A percentile compares a stretch with the other conserved stretches of the same genome.
Evolutionary conservation across 768 basidiomycete species (phyloP).

Genomic region (Tricholoma sp.): DNA sequence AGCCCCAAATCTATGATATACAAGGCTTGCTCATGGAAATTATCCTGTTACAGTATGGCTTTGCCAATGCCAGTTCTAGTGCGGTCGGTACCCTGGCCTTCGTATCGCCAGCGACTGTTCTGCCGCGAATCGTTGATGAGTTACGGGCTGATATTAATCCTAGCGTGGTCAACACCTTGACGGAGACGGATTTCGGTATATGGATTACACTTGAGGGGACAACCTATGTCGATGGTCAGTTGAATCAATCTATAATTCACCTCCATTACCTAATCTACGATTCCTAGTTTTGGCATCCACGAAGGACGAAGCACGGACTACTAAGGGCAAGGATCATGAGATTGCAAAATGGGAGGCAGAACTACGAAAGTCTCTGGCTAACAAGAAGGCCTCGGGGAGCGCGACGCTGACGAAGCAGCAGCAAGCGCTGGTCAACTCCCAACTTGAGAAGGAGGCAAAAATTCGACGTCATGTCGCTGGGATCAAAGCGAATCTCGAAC

Average conservation of each 20-base stretch:
- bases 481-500: conserved; percentile 50
- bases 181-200: conserved; percentile 71
- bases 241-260: not conserved
- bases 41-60: conserved; percentile 31
- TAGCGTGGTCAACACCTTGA: conserved; percentile 52
- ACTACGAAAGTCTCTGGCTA: conserved; percentile 76
- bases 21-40: not conserved
- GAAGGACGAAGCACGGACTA: conserved; percentile 44
- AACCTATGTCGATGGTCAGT: conserved; percentile 71
- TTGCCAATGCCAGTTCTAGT: conserved; percentile 64
- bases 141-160: conserved; percentile 62
- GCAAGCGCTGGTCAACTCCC: conserved; percentile 74
- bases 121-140: conserved; percentile 69
- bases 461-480: conserved; percentile 55
- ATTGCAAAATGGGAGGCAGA: conserved; percentile 96
- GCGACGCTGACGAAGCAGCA: conserved; percentile 76
- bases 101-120: conserved; percentile 61
- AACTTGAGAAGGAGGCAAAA: conserved; percentile 73
- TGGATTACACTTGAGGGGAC: conserved; percentile 86
- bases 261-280: not conserved
- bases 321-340: conserved; percentile 84
- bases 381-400: conserved; percentile 59
- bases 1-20: not conserved
- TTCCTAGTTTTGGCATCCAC: conserved; percentile 55
- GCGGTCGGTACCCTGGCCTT: conserved; percentile 77